Evolutionary conservation across 768 basidiomycete genomes (phyloP), one percentile per base, ranked within the genome.

Genomic region (Cystofilobasidium capitatum): DNA sequence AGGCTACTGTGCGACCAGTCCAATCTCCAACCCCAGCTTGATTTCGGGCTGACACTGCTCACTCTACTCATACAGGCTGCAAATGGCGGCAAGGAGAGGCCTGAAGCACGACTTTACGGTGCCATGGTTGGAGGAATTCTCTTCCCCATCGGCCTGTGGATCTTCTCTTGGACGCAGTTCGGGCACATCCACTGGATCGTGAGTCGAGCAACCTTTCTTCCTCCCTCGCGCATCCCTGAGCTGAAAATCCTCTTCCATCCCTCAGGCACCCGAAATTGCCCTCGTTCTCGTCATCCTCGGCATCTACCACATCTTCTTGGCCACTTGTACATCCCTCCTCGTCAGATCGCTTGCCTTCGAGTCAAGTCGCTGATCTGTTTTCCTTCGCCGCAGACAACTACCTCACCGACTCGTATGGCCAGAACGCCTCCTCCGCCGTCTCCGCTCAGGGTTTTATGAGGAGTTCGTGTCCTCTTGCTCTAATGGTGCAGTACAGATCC

Each of bases 41-140:
- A n/a, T n/a, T n/a, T n/a, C n/a, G n/a, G n/a, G n/a, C n/a, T n/a
- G n/a, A n/a, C n/a, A n/a, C n/a, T n/a, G n/a, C n/a, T n/a, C n/a
- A n/a, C n/a, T n/a, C n/a, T n/a, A n/a, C n/a, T n/a, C n/a, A n/a
- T n/a, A n/a, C n/a, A n/a, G n/a, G n/a, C n/a, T n/a, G 58, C 37
- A 26, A 73, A 72, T 69, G 65, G 62, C 5, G 72, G 72, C 22
- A 47, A 71, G 8, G 69, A 70, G 0, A 59, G 71, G 20, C 73
- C 73, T 24, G 73, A 73, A 47, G 71, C 71, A 36, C 64, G 73
- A 2, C 71, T 73, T 16, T 65, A 61, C 49, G 63, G 29, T 1
- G 39, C 62, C 26, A 42, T 63, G 29, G 42, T 58, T n/a, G 61
- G 62, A 12, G 62, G 55, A 2, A 22, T 62, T 13, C 44, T 64